Base-by-base conservation (phyloP, 129 eudicot species). In the Ambrosia trifida region DNA sequence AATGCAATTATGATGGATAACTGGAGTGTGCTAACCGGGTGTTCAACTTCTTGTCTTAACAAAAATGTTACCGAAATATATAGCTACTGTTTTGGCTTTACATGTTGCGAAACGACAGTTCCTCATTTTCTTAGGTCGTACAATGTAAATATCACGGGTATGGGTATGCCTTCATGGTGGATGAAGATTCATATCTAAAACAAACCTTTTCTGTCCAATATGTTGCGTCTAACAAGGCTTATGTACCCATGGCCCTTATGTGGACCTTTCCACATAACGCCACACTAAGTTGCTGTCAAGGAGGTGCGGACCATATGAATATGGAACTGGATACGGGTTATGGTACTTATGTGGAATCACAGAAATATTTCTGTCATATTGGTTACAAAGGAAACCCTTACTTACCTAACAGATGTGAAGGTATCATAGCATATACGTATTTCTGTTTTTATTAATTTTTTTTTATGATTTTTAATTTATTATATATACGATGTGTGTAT, bases 31-130 rank as follows among this genome's bases (percentile, higher is more conserved):
- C 50, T 76, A 41, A 33, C 64, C 7, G 75, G 75, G 43, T 76
- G 80, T 76, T 46, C 80, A 14, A 40, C 80, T 6, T 3, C 38
- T 12, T 76, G 80, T 54, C 32, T 2, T 3, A 10, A 32, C 11
- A 3, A n/a, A n/a, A n/a, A n/a, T n/a, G n/a, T n/a, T n/a, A n/a
- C n/a, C n/a, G n/a, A n/a, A n/a, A n/a, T n/a, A n/a, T n/a, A n/a
- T n/a, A 53, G 11, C 17, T 51, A 16, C 2, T 72, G 78, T 6
- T 20, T 5, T 45, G 78, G 74, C 12, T 65, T 57, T 36, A 35
- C 3, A 20, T 72, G 82, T 31, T 78, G 78, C 8, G 54, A 78
- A 64, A 17, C 70, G 3, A 30, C 4, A 10, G n/a, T 71, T 64
- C 68, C 66, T 16, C 44, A 51, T 52, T 61, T 44, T 78, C 11